A percentile compares a stretch with the other conserved stretches of the same genome.
phyloP scores from a whole-genome alignment of 768 basidiomycete genomes.

The Cubamyces sp. region DNA sequence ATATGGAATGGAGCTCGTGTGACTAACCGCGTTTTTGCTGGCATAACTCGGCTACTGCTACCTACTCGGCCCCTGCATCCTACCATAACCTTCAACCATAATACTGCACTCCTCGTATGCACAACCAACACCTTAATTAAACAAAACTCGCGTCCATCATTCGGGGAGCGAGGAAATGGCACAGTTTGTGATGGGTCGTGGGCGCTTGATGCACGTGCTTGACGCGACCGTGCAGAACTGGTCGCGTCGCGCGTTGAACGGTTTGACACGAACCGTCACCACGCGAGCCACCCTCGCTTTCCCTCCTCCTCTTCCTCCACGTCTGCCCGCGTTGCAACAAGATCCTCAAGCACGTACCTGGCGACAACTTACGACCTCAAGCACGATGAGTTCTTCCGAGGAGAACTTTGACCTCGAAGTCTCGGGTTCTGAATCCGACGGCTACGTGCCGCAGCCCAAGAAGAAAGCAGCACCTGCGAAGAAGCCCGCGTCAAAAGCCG shows the following conservation, averaged over 20 bases:
- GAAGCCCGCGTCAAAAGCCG: constrained; percentile 47
- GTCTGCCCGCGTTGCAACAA: not conserved
- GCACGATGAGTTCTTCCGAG: constrained; percentile 73
- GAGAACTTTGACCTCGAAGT: constrained; percentile 69
- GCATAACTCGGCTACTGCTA: too few relatives aligned
- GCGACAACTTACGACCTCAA: not conserved
- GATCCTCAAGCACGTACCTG: not conserved
- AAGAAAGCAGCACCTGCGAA: constrained; percentile 44
- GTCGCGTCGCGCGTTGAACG: constrained; percentile 24
- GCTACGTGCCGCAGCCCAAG: constrained; percentile 56
- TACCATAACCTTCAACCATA: too few relatives aligned
- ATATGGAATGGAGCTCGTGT: not conserved
- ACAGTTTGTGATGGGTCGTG: not conserved
- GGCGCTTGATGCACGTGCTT: constrained; percentile 15
- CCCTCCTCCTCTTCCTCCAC: not conserved
- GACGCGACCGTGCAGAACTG: constrained; percentile 7
- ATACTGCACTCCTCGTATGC: too few relatives aligned
- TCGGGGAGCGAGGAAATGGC: too few relatives aligned
- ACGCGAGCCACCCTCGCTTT: constrained; percentile 22
- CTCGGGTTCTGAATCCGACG: constrained; percentile 64
- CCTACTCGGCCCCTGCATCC: too few relatives aligned
- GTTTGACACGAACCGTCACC: constrained; percentile 24
- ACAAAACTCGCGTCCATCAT: too few relatives aligned
- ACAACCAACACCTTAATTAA: too few relatives aligned
- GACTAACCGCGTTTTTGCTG: not conserved